phyloP scores from a whole-genome alignment of 306 rosid genomes.

The Begonia peltatifolia region DNA sequence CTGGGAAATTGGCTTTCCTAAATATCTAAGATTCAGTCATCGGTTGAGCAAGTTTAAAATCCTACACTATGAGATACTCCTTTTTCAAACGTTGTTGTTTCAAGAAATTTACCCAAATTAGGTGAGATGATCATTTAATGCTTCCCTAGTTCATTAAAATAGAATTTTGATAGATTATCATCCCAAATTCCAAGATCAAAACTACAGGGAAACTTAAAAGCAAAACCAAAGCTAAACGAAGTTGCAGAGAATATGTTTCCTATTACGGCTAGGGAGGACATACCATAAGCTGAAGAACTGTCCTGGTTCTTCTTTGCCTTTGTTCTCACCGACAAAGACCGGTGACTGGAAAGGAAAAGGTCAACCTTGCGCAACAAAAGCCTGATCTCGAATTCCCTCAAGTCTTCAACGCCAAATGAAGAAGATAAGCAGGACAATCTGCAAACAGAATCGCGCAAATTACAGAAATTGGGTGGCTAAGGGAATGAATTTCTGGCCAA shows the following conservation, averaged over 20 bases:
- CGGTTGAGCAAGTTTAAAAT: no score
- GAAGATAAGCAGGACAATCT: slow-evolving; percentile 16
- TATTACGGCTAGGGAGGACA: not conserved
- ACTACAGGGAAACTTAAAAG: no score
- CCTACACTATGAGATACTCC: no score
- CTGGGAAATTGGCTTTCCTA: no score
- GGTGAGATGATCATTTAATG: no score
- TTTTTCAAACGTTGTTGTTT: no score
- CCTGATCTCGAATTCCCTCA: slow-evolving; percentile 28
- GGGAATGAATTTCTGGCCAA: slow-evolving; percentile 27
- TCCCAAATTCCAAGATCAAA: no score
- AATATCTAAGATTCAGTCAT: no score
- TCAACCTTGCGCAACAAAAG: slow-evolving; percentile 21
- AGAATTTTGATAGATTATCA: no score
- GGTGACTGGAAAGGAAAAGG: slow-evolving; percentile 14
- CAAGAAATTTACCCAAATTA: no score
- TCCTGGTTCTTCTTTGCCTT: slow-evolving; percentile 52
- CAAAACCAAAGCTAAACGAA: slow-evolving; percentile 1
- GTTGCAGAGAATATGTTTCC: slow-evolving; percentile 1
- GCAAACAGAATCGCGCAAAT: slow-evolving; percentile 13
- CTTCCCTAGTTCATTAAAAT: no score
- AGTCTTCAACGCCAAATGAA: slow-evolving; percentile 19
- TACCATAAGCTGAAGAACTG: slow-evolving; percentile 41
- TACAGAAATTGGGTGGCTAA: slow-evolving; percentile 31
- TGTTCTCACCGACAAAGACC: slow-evolving; percentile 32